phyloP scores from a whole-genome alignment of 1,139 yeast genomes.

The Pichia sp. region DNA sequence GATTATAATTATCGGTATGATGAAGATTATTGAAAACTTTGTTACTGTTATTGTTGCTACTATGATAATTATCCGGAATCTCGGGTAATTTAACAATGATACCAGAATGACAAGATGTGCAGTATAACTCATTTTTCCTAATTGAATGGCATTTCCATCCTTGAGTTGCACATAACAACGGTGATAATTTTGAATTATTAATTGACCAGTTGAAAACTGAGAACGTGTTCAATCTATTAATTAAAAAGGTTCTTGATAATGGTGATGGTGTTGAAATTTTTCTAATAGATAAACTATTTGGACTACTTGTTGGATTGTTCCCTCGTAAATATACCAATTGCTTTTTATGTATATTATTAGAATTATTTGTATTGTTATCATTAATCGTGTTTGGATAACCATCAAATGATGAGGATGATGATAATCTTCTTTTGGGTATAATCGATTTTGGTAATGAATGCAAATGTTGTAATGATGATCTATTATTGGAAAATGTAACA shows the following conservation, averaged over 20 bases:
- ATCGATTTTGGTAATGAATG: slow-evolving; percentile 12
- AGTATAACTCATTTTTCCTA: slow-evolving; percentile 27
- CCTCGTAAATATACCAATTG: slow-evolving; percentile 10
- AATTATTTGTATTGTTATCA: neutral
- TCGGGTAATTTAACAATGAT: slow-evolving; percentile 16
- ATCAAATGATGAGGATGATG: slow-evolving; percentile 15
- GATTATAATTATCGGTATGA: slow-evolving; percentile 6
- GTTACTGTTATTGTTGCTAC: neutral
- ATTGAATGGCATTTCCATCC: slow-evolving; percentile 29
- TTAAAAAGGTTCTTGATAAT: slow-evolving; percentile 14
- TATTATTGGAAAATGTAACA: neutral
- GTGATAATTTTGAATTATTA: slow-evolving; percentile 20
- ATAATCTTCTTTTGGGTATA: slow-evolving; percentile 11
- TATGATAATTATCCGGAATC: neutral
- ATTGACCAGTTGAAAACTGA: slow-evolving; percentile 29
- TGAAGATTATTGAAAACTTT: slow-evolving; percentile 8
- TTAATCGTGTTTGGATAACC: neutral
- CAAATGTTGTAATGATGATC: slow-evolving; percentile 9
- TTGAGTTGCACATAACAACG: slow-evolving; percentile 27
- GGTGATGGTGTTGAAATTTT: slow-evolving; percentile 8
- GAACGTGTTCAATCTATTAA: slow-evolving; percentile 26
- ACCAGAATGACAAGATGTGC: slow-evolving; percentile 26
- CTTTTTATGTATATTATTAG: slow-evolving; percentile 8
- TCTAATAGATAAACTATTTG: neutral
- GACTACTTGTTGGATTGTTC: neutral